These are phyloP conservation scores for Theobroma cacao DNA, from an alignment of 345 rosid genomes.

Conservation along the genomic window DNA sequence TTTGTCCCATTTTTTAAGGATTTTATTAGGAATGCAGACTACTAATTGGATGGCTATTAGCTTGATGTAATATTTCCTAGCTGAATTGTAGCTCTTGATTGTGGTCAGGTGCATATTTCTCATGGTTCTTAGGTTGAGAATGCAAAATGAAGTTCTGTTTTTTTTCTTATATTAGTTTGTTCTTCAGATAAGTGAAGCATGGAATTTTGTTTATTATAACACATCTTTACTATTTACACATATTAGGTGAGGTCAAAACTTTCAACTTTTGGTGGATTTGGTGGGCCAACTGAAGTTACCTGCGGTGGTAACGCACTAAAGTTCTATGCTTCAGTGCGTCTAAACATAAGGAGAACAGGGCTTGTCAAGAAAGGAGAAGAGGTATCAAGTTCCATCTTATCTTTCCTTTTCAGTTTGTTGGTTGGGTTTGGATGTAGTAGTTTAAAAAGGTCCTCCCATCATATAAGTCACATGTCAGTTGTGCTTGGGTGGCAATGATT, in stretches of 20 bases:
- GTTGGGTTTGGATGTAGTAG: not conserved
- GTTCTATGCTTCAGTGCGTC: conserved; percentile 94
- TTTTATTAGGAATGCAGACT: not conserved
- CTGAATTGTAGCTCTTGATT: not conserved
- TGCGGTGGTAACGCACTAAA: conserved; percentile 99
- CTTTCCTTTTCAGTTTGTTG: not conserved
- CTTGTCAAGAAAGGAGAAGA: conserved; percentile 89
- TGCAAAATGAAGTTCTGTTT: not conserved
- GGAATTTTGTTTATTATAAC: not conserved
- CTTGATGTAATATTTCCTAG: not conserved
- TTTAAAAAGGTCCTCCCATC: not conserved
- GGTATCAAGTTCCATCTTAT: conserved; percentile 36
- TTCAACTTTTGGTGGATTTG: conserved; percentile 87
- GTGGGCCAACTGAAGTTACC: conserved; percentile 93
- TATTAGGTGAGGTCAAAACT: conserved; percentile 88
- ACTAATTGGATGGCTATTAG: not conserved
- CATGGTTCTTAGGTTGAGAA: not conserved
- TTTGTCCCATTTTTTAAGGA: not conserved
- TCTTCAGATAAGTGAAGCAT: not conserved
- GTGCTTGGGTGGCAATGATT: not conserved
- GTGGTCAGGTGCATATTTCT: not conserved
- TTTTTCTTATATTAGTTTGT: not conserved
- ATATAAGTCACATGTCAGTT: not conserved
- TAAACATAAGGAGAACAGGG: conserved; percentile 67
- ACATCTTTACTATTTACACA: not conserved